Conservation (phyloP, 257 asterid genomes). For the Solanum sitiens region DNA sequence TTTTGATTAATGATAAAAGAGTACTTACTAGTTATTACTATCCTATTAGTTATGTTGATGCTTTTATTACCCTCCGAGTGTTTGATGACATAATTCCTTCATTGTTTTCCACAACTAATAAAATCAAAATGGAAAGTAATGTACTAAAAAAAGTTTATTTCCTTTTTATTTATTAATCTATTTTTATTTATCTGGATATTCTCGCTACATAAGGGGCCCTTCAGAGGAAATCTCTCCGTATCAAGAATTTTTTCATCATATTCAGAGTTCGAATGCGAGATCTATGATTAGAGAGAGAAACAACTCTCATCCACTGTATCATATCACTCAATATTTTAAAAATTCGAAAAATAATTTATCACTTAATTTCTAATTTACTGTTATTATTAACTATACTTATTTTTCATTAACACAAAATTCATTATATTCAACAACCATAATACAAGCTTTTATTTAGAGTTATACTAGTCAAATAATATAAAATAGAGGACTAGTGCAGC, state of each 20-base stretch:
- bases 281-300: neutral
- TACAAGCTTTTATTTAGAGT: too few species aligned
- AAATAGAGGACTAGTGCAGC: too few species aligned
- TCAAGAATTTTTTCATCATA: neutral
- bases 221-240: rapidly evolving
- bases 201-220: rapidly evolving
- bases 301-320: rapidly evolving
- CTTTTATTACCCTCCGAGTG: neutral
- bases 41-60: too few species aligned
- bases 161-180: neutral
- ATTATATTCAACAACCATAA: too few species aligned
- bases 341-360: neutral
- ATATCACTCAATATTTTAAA: too few species aligned
- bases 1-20: too few species aligned
- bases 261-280: rapidly evolving
- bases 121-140: neutral
- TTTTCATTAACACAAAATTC: too few species aligned
- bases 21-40: too few species aligned
- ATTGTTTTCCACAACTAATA: neutral
- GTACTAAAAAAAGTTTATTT: neutral
- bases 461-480: neutral
- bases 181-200: too few species aligned
- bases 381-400: too few species aligned
- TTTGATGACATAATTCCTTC: neutral
- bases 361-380: too few species aligned